Base-by-base conservation (phyloP, 2,329 filamentous ascomycete species). In the Exophiala mesophila region DNA sequence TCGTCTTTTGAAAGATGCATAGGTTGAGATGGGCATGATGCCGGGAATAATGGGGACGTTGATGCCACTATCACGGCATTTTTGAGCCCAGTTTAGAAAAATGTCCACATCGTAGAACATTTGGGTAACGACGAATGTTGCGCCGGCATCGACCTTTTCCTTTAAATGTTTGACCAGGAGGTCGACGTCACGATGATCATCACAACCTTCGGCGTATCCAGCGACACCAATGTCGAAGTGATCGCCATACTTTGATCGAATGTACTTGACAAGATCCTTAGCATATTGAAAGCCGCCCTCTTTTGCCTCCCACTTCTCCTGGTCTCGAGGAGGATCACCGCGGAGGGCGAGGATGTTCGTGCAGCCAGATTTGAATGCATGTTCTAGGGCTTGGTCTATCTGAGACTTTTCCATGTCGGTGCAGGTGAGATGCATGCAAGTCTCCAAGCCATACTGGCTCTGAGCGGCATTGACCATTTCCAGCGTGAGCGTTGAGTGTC, bases 101-200 rank as follows among this genome's bases (percentile, higher is more conserved):
- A 92, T 90, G 59, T 98, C 90, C 36, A 80, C 89, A 59, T 98
- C 90, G 71, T 98, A 98, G 69, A 97, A 97, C 92, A 98, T 98
- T 69, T 98, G 92, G 0, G 92, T 97, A 40, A 98, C 86, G 52
- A 98, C 85, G 63, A 97, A 98, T 5, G 85, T 83, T 49, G 84
- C 89, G 38, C 92, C 92, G 45, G 87, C 86, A 62, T 98, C 92
- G 23, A 97, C 83, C 71, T 98, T 98, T 65, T 97, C 85, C 70
- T 97, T 97, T 59, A 98, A 69, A 63, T 97, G 92, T 52, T 92
- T 83, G 51, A 98, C 79, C 58, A 98, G 75, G 47, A 78, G 67
- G 34, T 95, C 88, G 39, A 88, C 83, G 58, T 95, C 82, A 57
- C 86, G 80, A 63, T 95, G 88, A 64, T 97, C 92, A 57, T 98